Base-by-base conservation (phyloP, 1,284 basidiomycete genomes). In the Ganoderma lingzhi region DNA sequence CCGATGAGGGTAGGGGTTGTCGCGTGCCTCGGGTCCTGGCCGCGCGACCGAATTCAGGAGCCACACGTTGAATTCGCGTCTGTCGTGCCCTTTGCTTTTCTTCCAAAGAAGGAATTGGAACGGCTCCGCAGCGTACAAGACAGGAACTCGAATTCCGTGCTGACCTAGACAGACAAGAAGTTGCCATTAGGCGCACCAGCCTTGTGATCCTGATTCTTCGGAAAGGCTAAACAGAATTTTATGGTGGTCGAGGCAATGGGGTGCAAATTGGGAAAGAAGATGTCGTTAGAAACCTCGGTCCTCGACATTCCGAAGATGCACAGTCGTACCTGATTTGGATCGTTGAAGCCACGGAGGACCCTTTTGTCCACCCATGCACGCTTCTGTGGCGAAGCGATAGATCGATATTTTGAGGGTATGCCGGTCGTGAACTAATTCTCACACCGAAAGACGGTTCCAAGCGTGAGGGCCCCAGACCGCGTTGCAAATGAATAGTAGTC, bases 1-100 rank as follows among this genome's bases (percentile, higher is more conserved):
- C 48, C 48, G 23, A 53, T 53, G 48, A 53, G 48, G 48, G n/a
- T 51, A 10, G 48, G n/a, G 48, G n/a, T 51, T 23, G 23, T 51
- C 10, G 48, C 23, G 45, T 48, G 9, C 1, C n/a, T 48, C 45
- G 45, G 45, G n/a, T 23, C 45, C 48, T 51, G 48, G 48, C 48
- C 23, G 48, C 23, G 48, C 48, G 48, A 51, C 48, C 48, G 23
- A 28, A 53, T 28, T 53, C 48, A 28, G 23, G 48, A 53, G 48
- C 48, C 48, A 10, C 48, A 28, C 28, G 48, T 9, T 28, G 48
- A 28, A 53, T 10, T 53, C 48, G 48, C 23, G n/a, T 48, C 48
- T 12, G 23, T 53, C 48, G 23, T 17, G 3, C n/a, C 8, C 45
- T 10, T 28, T 23, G 48, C 23, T 51, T 28, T 3, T 28, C 48